Conservation (phyloP, 352 stramenopile genomes). For the Pythium coloratum region DNA sequence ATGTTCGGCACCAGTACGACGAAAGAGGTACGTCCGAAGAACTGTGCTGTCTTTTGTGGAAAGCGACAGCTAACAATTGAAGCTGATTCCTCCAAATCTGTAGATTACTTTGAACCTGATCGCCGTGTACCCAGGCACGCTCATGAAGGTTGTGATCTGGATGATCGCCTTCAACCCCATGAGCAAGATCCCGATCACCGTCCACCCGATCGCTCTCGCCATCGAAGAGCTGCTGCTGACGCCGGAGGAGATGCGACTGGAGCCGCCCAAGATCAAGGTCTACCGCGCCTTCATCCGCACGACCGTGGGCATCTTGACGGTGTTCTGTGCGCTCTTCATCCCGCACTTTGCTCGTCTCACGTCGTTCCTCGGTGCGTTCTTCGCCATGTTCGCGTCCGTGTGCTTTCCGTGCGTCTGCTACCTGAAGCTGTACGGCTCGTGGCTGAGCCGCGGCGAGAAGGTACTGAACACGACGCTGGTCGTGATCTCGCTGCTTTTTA, state of each 20-base stretch:
- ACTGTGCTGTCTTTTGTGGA: too few species aligned
- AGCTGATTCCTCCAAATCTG: not conserved
- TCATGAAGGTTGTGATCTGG: conserved; percentile 75
- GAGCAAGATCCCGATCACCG: conserved; percentile 87
- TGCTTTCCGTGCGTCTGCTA: conserved; percentile 85
- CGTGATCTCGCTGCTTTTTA: conserved; percentile 64
- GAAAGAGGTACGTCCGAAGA: conserved; percentile 49
- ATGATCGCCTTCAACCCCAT: conserved; percentile 86
- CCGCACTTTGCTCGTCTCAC: conserved; percentile 84
- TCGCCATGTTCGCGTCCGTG: conserved; percentile 81
- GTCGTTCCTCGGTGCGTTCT: conserved; percentile 85
- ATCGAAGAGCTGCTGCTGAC: conserved; percentile 76
- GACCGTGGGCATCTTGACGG: conserved; percentile 45
- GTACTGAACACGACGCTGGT: conserved; percentile 55
- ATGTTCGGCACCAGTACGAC: conserved; percentile 81
- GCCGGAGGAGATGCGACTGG: conserved; percentile 33
- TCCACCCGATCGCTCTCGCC: conserved; percentile 75
- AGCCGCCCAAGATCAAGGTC: conserved; percentile 37
- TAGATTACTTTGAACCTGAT: conserved; percentile 84
- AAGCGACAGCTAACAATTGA: too few species aligned
- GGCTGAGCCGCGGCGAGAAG: conserved; percentile 49
- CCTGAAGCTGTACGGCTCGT: conserved; percentile 75
- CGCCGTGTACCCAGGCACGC: conserved; percentile 49
- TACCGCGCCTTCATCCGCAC: conserved; percentile 71
- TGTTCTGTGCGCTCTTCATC: conserved; percentile 73